These are phyloP conservation scores for Sedum album DNA, from an alignment of 164 flowering plant species.

Conservation along the genomic window DNA sequence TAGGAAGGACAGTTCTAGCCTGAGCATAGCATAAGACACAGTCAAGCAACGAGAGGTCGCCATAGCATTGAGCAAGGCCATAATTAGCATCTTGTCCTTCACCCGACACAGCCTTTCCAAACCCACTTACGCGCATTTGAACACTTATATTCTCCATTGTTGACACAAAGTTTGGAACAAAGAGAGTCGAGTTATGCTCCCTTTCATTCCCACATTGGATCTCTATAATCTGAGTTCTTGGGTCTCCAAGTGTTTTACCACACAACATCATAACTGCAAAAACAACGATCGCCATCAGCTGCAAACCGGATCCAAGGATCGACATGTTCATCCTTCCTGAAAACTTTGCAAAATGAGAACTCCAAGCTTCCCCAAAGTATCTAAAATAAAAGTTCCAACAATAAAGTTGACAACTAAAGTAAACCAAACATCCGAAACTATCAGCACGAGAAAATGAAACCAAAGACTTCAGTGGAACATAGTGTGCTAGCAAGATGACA, in stretches of 20 bases:
- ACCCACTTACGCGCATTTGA: constrained; percentile 9
- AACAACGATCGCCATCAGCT: background rate
- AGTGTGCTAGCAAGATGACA: background rate
- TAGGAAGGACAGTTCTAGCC: background rate
- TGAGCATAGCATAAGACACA: constrained; percentile 15
- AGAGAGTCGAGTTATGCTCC: constrained; percentile 1
- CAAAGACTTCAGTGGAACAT: background rate
- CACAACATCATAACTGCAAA: background rate
- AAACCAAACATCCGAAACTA: background rate
- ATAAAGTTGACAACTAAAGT: background rate
- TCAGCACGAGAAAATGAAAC: background rate
- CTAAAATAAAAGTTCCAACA: background rate
- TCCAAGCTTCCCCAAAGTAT: background rate
- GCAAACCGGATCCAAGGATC: background rate
- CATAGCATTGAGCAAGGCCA: constrained; percentile 16
- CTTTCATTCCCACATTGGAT: background rate
- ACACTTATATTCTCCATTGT: constrained; percentile 12
- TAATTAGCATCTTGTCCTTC: constrained; percentile 9
- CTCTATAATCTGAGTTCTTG: constrained; percentile 5
- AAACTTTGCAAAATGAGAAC: background rate
- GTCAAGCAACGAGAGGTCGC: constrained; percentile 14
- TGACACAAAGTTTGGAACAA: constrained; percentile 13
- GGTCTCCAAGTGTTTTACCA: background rate
- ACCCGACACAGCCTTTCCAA: constrained; percentile 10
- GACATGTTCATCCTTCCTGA: background rate